These are phyloP conservation scores for Melampsora americana DNA, from an alignment of 1,284 basidiomycete species.

Conservation along the genomic window DNA sequence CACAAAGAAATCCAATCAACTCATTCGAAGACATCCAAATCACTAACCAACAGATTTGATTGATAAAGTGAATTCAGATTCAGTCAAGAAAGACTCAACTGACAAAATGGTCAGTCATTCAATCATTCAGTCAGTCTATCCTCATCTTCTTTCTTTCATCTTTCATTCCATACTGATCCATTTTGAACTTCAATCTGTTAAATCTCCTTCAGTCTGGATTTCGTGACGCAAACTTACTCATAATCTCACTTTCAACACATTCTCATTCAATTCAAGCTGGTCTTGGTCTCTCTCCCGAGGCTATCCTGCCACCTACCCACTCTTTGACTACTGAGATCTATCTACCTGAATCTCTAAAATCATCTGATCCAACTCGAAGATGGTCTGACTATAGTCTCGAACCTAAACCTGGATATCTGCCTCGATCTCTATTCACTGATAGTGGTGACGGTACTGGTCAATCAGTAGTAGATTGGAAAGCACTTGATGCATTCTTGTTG, in stretches of 20 bases:
- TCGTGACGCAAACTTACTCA: conserved; percentile 35
- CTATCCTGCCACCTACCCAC: conserved; percentile 23
- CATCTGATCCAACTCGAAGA: conserved; percentile 12
- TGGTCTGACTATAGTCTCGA: conserved; percentile 34
- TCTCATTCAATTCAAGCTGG: conserved; percentile 33
- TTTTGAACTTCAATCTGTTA: too few species aligned
- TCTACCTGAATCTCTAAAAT: conserved; percentile 13
- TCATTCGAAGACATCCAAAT: too few species aligned
- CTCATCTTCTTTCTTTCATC: too few species aligned
- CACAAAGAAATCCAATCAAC: too few species aligned
- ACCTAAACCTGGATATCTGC: conserved; percentile 33
- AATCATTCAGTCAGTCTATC: too few species aligned
- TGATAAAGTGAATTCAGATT: too few species aligned
- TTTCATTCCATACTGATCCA: too few species aligned
- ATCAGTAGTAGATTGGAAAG: conserved; percentile 39
- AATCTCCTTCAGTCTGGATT: conserved; percentile 13
- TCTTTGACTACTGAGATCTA: conserved; percentile 23
- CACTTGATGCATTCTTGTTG: conserved; percentile 26
- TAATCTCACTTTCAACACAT: conserved; percentile 33
- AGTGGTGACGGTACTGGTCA: conserved; percentile 41
- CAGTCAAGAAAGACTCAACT: too few species aligned
- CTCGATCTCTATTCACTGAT: conserved; percentile 45
- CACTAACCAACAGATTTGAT: too few species aligned
- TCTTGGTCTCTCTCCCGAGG: conserved; percentile 39
- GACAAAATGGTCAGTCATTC: too few species aligned